Base-by-base conservation (phyloP, 805 yeast species). In the Wickerhamomyces silvicola region DNA sequence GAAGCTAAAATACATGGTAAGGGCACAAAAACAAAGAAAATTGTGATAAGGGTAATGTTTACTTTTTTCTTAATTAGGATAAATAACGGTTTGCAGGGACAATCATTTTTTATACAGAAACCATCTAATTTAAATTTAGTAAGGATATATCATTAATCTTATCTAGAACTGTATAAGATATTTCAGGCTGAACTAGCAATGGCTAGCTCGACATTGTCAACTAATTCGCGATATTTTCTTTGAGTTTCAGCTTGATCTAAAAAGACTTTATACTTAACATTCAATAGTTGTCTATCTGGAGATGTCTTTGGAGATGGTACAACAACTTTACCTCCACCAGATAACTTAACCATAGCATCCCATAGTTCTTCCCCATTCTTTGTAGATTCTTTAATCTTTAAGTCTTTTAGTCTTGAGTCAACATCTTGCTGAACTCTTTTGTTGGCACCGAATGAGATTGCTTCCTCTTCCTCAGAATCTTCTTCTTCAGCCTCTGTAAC, bases 211-310 rank as follows among this genome's bases (percentile, higher is more conserved):
- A 70, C 64, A 24, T 52, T 56, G 43, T 78, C 83, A 28, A 90
- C 86, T 63, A 73, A 53, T 16, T 62, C 57, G 55, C 97, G 72
- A 60, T 85, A 90, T 48, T 68, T 74, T 48, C 71, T 79, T 60
- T 92, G 97, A 18, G 81, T 71, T 45, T 66, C 73, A 27, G 94
- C 86, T 74, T 85, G 92, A 51, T 90, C 96, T 35, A 85, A 64
- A 70, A 86, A 87, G 27, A 90, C 74, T 58, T 76, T 72, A 66
- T 86, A 92, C 60, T 92, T 92, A 24, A 80, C 81, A 38, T 72
- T 62, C 54, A 92, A 68, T 38, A 92, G 66, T 45, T 67, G 64
- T 48, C 86, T 68, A 57, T 85, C 94, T 1, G 83, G 75, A 37
- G 73, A 71, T 27, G 60, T 59, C 12, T 52, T 60, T 4, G 71